Evolutionary conservation across 192 early-diverging fungal genomes (phyloP).

Genomic region (Entomortierella parvispora): DNA sequence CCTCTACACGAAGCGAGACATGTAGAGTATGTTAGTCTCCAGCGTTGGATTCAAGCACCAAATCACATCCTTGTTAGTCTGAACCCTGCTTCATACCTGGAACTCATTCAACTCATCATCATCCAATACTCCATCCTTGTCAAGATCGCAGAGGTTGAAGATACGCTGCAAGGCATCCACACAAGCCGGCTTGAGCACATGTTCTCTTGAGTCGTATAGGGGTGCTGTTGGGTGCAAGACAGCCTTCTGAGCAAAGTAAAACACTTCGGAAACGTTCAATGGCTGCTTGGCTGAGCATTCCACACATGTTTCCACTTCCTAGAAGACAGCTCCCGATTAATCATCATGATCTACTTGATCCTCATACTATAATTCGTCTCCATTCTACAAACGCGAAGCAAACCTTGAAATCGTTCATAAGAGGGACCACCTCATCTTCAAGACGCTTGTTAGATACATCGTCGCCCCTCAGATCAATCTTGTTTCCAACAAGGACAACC

Average conservation of each 20-base stretch:
- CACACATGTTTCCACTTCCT: constrained; percentile 99
- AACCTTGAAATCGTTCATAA: constrained; percentile 99
- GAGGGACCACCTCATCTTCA: constrained; percentile 94
- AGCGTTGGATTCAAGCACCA: neutral
- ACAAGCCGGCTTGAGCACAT: constrained; percentile 90
- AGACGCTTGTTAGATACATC: constrained; percentile 84
- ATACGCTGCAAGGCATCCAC: constrained; percentile 92
- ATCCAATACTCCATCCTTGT: constrained; percentile 92
- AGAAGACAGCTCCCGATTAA: neutral
- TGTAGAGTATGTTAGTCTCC: neutral
- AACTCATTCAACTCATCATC: constrained; percentile 98
- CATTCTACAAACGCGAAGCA: too few species aligned
- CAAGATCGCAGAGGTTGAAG: constrained; percentile 94
- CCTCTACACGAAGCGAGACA: constrained; percentile 55
- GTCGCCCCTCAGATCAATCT: constrained; percentile 89
- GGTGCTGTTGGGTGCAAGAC: constrained; percentile 97
- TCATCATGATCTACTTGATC: too few species aligned
- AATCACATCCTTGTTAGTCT: neutral
- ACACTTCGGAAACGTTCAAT: constrained; percentile 98
- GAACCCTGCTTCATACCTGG: constrained; percentile 70
- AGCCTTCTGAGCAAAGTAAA: constrained; percentile 99
- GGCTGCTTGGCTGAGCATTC: constrained; percentile 98
- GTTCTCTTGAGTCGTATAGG: constrained; percentile 94
- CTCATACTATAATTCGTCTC: too few species aligned
- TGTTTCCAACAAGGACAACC: constrained; percentile 93